Percentiles rank a stretch among this genome's conserved stretches.
Conservation (phyloP, 2,329 filamentous ascomycete genomes). For the Coleophoma eucalyptorum region DNA sequence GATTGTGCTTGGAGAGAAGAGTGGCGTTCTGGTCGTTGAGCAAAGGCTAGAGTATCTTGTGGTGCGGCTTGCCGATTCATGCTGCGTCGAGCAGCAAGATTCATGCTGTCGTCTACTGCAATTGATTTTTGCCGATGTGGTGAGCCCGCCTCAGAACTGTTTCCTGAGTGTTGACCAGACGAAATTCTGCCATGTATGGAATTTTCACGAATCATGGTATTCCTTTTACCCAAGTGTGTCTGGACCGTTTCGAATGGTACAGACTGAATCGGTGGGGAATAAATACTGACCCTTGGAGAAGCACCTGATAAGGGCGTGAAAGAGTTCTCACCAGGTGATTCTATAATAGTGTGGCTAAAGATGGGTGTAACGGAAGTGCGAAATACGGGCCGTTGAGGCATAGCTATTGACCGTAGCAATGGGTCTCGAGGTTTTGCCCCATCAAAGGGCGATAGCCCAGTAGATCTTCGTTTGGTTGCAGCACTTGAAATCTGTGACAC, state of each 20-base stretch:
- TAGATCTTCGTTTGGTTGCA: neutral
- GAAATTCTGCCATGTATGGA: constrained; percentile 14
- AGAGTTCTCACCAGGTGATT: constrained; percentile 31
- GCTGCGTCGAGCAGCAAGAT: constrained; percentile 63
- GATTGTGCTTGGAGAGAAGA: constrained; percentile 32
- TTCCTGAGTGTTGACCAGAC: constrained; percentile 21
- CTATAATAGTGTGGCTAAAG: constrained; percentile 27
- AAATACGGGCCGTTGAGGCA: constrained; percentile 9
- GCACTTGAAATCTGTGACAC: constrained; percentile 13
- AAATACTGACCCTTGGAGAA: neutral
- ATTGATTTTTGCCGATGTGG: constrained; percentile 24
- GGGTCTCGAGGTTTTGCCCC: constrained; percentile 5
- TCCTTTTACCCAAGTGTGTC: constrained; percentile 52
- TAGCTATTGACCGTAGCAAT: constrained; percentile 9
- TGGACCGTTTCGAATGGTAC: constrained; percentile 24
- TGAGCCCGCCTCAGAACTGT: constrained; percentile 29
- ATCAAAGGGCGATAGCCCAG: constrained; percentile 3
- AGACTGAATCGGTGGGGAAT: constrained; percentile 4
- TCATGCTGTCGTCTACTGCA: constrained; percentile 60
- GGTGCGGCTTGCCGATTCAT: constrained; percentile 44
- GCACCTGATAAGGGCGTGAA: constrained; percentile 4
- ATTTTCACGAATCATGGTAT: constrained; percentile 39
- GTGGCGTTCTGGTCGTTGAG: constrained; percentile 48
- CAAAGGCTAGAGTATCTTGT: constrained; percentile 18
- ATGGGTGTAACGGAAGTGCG: constrained; percentile 29